These are phyloP conservation scores for Colletotrichum graminicola DNA, from an alignment of 2,329 filamentous ascomycete genomes.

Conservation along the genomic window DNA sequence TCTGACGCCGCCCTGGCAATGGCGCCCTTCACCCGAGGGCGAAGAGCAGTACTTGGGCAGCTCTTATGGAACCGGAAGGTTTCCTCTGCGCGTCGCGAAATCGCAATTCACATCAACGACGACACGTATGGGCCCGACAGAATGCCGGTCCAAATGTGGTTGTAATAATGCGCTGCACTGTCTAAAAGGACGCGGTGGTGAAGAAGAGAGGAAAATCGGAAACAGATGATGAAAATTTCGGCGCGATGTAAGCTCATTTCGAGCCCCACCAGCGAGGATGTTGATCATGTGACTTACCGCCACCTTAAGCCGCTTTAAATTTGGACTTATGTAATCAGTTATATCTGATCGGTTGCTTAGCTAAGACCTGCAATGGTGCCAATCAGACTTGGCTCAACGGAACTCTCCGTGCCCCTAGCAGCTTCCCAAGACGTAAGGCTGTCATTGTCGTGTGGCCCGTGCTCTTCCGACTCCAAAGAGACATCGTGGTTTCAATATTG, in stretches of 20 bases:
- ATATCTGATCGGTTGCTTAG: background rate
- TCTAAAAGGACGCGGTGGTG: slow-evolving; percentile 81
- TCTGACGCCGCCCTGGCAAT: slow-evolving; percentile 85
- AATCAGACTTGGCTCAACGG: background rate
- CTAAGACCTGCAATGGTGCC: background rate
- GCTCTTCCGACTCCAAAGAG: slow-evolving; percentile 35
- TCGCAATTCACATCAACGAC: slow-evolving; percentile 68
- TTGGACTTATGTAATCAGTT: background rate
- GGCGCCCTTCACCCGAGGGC: slow-evolving; percentile 52
- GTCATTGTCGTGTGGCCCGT: slow-evolving; percentile 32
- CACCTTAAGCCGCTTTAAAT: background rate
- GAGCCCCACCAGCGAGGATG: slow-evolving; percentile 9
- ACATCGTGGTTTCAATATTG: slow-evolving; percentile 43
- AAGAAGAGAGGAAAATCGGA: slow-evolving; percentile 58
- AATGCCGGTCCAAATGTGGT: slow-evolving; percentile 73
- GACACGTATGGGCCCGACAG: slow-evolving; percentile 70
- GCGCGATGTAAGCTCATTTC: slow-evolving; percentile 30
- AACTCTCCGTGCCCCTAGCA: slow-evolving; percentile 1
- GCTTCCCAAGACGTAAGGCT: slow-evolving; percentile 29
- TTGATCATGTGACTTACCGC: slow-evolving; percentile 36
- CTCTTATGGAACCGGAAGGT: slow-evolving; percentile 73
- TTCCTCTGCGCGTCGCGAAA: slow-evolving; percentile 64
- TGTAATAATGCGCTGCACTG: slow-evolving; percentile 83
- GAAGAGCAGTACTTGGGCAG: slow-evolving; percentile 68
- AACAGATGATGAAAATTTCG: slow-evolving; percentile 40